Evolutionary conservation across 2,329 filamentous ascomycete species (phyloP), one percentile per base, ranked within the genome.

Genomic region (Ascochyta viciae-villosae): DNA sequence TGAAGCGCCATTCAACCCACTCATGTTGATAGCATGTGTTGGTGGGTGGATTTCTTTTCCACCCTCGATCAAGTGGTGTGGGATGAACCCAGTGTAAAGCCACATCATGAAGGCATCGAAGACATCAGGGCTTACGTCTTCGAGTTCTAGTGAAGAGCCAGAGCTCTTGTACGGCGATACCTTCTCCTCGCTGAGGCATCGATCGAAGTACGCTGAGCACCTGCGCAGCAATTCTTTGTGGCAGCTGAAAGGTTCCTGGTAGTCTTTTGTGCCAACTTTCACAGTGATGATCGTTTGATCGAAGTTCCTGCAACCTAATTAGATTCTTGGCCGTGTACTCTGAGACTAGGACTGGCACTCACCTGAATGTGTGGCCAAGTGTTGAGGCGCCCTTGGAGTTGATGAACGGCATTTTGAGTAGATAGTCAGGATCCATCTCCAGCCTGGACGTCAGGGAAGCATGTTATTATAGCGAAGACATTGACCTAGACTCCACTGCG

Each of bases 21-120:
- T 68, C 29, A 68, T 50, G 39, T 61, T 65, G 51, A 71, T 61
- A 19, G 66, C 60, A 35, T 68, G 69, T n/a, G 68, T 65, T 5
- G 67, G 68, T 8, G 68, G 59, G 22, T 69, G 65, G 8, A 70
- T 50, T 42, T 74, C 72, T 43, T 73, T 74, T 3, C 69, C 66
- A 6, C 72, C 72, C 54, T 74, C 72, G 41, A 74, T 73, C 6
- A 74, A 64, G 62, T 74, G 72, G 23, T 74, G 72, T 6, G 72
- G 72, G 22, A 74, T 72, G 45, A 70, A 68, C 8, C 72, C 72
- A 6, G 72, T 74, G 50, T 74, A 72, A n/a, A 74, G 55, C 72
- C 72, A 74, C 50, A 74, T 61, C 71, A 74, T 72, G 50, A 74
- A 74, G 7, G 70, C 67, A 54, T 74, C 72, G 42, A 74, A 74